Base-by-base conservation (phyloP, 352 stramenopile genomes). In the Phytophthora litchii region DNA sequence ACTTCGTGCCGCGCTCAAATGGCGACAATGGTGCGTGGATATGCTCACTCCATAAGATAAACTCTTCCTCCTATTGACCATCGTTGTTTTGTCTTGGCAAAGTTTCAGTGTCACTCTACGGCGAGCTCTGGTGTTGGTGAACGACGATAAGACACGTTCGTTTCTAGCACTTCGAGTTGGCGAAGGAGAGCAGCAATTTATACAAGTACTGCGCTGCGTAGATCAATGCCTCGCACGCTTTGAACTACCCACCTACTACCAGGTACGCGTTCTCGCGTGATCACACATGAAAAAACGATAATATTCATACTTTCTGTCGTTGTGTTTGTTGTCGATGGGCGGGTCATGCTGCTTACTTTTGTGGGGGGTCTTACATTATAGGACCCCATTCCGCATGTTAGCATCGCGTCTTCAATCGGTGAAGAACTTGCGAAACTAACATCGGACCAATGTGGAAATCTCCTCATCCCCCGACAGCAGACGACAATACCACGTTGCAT, bases 321-420 rank as follows among this genome's bases (percentile, higher is more conserved):
- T 72, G 53, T 83, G 70, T 71, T 74, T 77, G 76, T 43, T 78
- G 64, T 56, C 74, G 48, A 77, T 78, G 61, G 72, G 45, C 53
- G 54, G 36, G 13, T n/a, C 31, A 10, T 62, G 48, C 27, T 43
- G 27, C 29, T 34, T 25, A 34, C 23, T 66, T 46, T 38, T 31
- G 45, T 44, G 9, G 42, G 50, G 32, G 38, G 41, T 53, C 29
- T 52, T 27, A 50, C 49, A 17, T 48, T 14, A 19, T 66, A 94
- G 84, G 60, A 91, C 52, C 85, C 83, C 10, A 91, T 91, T 61
- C 79, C 83, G 32, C 85, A 94, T 68, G 71, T 91, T 52, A 94
- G 85, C 61, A 78, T 94, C 50, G 85, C 83, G 20, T 92, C 85
- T 41, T 74, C 80, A 50, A 59, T 80, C 21, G 76, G 76, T 20